Base-by-base conservation (phyloP, 1,284 basidiomycete genomes). In the Pascua sp. region DNA sequence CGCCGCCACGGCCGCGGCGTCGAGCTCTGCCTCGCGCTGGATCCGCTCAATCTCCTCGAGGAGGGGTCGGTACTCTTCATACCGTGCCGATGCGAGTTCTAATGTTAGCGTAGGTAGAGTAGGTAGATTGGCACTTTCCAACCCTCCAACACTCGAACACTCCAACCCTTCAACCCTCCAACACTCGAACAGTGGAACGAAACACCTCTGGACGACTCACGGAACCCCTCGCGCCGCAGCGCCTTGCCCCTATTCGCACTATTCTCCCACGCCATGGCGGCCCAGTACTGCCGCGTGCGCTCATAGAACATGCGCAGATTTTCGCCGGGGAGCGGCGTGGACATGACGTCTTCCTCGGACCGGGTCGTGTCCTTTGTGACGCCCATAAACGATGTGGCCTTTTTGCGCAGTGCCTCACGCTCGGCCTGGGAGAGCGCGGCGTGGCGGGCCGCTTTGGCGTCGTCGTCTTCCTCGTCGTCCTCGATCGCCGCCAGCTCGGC, bases 291-390 rank as follows among this genome's bases (percentile, higher is more conserved):
- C 85, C 87, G 82, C 5, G 87, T 87, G 8, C 92, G 84, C 11
- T 87, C 85, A 69, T 93, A 96, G 75, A 95, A 95, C 73, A 83
- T 81, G 0, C 89, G 86, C 8, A 95, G 76, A 0, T 87, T 90
- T 73, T 96, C 93, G n/a, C 91, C 90, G 0, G 91, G 90, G 8
- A 88, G 80, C 0, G 93, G 93, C 0, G 91, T 94, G 58, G 87
- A 88, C 45, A 91, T 71, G 0, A 84, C 75, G 62, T 93, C 91
- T 66, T 91, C 89, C 0, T 83, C 79, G 0, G 87, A 84, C 4
- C 85, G 80, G 0, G 80, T 79, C 2, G 80, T 73, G 63, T 90
- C 87, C 67, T 85, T 89, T 0, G 84, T 75, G 0, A 88, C 86
- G 10, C 86, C 88, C 80, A 90, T 83, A 70, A 92, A 90, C 0